Conservation (phyloP, 2,329 filamentous ascomycete genomes). For the Chalara sp. region DNA sequence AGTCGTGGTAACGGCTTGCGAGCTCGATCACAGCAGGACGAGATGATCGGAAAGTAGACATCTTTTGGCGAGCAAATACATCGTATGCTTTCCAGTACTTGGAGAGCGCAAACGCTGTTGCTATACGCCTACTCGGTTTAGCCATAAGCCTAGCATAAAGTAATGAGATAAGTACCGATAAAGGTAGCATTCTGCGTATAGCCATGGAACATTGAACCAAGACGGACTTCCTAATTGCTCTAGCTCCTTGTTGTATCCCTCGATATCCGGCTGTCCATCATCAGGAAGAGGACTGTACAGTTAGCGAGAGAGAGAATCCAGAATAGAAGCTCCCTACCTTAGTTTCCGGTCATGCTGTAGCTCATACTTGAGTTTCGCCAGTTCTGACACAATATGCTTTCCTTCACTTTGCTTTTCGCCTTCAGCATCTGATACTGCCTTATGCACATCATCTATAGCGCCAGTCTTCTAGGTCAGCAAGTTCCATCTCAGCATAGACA, state of each 20-base stretch:
- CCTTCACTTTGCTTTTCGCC: constrained; percentile 68
- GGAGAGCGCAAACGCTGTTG: constrained; percentile 69
- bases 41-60: constrained; percentile 85
- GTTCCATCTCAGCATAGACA: neutral
- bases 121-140: constrained; percentile 57
- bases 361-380: constrained; percentile 88
- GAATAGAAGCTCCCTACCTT: constrained; percentile 44
- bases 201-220: constrained; percentile 84
- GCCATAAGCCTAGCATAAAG: neutral
- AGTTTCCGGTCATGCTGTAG: constrained; percentile 80
- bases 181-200: constrained; percentile 90
- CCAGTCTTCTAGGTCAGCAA: constrained; percentile 56
- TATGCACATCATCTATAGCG: constrained; percentile 91
- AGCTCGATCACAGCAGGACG: constrained; percentile 80
- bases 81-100: constrained; percentile 86
- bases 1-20: constrained; percentile 68
- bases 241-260: constrained; percentile 80
- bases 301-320: constrained; percentile 40
- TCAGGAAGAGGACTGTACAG: constrained; percentile 41
- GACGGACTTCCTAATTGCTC: constrained; percentile 63
- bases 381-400: constrained; percentile 73
- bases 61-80: constrained; percentile 83
- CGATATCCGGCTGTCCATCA: constrained; percentile 46
- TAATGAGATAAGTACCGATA: constrained; percentile 47
- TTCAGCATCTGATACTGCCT: constrained; percentile 53